A percentile compares a stretch with the other conserved stretches of the same genome.
Evolutionary conservation across 2,329 filamentous ascomycete species (phyloP).

Genomic region (Hirsutella minnesotensis): DNA sequence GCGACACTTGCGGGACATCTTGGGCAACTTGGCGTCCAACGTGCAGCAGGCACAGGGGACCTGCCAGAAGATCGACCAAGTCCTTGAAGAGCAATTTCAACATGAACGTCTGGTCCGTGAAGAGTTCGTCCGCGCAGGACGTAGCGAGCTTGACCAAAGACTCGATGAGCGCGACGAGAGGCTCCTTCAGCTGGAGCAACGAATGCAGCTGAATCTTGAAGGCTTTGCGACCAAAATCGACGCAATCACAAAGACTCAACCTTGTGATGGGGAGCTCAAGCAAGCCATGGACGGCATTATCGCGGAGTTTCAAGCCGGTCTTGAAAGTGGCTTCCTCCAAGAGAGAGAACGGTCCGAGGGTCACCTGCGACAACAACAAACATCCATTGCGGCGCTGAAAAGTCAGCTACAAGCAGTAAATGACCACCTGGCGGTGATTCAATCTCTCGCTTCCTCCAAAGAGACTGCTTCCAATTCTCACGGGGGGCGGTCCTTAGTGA

Average conservation of each 20-base stretch:
- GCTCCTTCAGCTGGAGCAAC: slow-evolving; percentile 11
- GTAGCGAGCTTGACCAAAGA: slow-evolving; percentile 8
- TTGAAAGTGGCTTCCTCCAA: slow-evolving; percentile 12
- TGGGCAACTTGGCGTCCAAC: background rate
- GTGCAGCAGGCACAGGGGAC: slow-evolving; percentile 4
- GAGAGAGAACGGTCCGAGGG: slow-evolving; percentile 10
- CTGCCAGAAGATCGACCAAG: slow-evolving; percentile 8
- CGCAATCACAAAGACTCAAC: slow-evolving; percentile 3
- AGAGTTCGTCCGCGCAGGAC: slow-evolving; percentile 1
- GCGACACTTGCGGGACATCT: background rate
- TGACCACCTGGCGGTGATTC: slow-evolving; percentile 6
- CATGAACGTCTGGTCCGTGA: slow-evolving; percentile 2
- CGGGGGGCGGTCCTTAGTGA: background rate
- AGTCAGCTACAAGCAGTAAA: slow-evolving; percentile 11
- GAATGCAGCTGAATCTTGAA: slow-evolving; percentile 7
- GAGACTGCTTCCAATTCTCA: background rate
- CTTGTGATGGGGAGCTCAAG: slow-evolving; percentile 6
- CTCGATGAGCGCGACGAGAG: slow-evolving; percentile 10
- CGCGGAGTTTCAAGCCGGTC: slow-evolving; percentile 8
- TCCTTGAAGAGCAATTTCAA: slow-evolving; percentile 5
- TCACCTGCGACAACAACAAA: slow-evolving; percentile 6
- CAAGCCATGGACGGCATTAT: slow-evolving; percentile 8
- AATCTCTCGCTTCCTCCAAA: background rate
- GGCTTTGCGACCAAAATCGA: slow-evolving; percentile 10
- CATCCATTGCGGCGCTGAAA: slow-evolving; percentile 7